Percentiles rank a stretch among this genome's conserved stretches.
Evolutionary conservation across 2,329 filamentous ascomycete species (phyloP).

Genomic region (Cytospora piceicola): DNA sequence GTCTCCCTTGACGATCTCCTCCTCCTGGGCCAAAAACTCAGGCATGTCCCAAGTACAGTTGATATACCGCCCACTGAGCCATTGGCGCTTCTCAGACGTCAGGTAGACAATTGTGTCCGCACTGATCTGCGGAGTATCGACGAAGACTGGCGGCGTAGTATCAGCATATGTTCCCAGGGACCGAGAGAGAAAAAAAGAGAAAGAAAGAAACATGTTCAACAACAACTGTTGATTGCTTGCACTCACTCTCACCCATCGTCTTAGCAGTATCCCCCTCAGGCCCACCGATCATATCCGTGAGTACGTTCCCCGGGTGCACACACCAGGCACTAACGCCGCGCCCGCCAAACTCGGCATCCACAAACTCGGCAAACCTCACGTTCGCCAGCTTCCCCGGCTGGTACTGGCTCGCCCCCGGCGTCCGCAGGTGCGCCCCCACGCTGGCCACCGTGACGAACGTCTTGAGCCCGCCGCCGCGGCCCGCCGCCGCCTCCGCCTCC

Average conservation of each 20-base stretch:
- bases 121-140: slow-evolving; percentile 13
- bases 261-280: not conserved
- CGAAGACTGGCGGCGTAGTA: slow-evolving; percentile 6
- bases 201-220: no score
- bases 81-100: slow-evolving; percentile 17
- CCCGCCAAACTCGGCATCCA: slow-evolving; percentile 46
- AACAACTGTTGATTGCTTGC: not conserved
- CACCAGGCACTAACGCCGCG: slow-evolving; percentile 46
- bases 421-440: slow-evolving; percentile 42
- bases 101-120: slow-evolving; percentile 21
- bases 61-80: slow-evolving; percentile 18
- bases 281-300: slow-evolving; percentile 40
- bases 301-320: slow-evolving; percentile 48
- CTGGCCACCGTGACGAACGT: slow-evolving; percentile 49
- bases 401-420: slow-evolving; percentile 45
- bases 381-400: slow-evolving; percentile 50
- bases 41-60: slow-evolving; percentile 22
- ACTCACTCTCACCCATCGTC: slow-evolving; percentile 9
- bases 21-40: slow-evolving; percentile 5
- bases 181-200: not conserved
- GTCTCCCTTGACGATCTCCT: slow-evolving; percentile 10
- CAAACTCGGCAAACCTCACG: slow-evolving; percentile 50
- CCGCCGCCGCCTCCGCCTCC: slow-evolving; percentile 25
- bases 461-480: slow-evolving; percentile 34
- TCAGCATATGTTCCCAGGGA: not conserved